These are phyloP conservation scores for Trichoderma atrobrunneum DNA, from an alignment of 2,329 filamentous ascomycete species.

Conservation along the genomic window DNA sequence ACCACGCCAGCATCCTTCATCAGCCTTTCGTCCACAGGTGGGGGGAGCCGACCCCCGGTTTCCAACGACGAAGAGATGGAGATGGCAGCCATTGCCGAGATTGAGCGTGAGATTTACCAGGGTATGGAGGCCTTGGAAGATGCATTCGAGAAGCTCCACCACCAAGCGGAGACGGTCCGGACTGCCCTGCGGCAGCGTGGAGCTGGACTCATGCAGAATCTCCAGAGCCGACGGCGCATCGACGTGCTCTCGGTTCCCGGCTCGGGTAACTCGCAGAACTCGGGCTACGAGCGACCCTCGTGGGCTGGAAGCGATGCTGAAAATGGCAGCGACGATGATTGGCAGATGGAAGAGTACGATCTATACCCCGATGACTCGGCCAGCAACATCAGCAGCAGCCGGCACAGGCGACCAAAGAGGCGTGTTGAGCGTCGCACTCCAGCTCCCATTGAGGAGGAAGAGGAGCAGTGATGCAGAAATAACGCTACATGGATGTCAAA, in stretches of 20 bases:
- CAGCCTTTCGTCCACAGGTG: conserved; percentile 51
- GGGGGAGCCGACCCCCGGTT: conserved; percentile 57
- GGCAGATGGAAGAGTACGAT: conserved; percentile 54
- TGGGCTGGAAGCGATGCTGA: conserved; percentile 42
- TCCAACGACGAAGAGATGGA: conserved; percentile 93
- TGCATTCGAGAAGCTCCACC: conserved; percentile 88
- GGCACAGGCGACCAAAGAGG: conserved; percentile 64
- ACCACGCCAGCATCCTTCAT: conserved; percentile 59
- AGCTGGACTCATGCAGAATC: conserved; percentile 67
- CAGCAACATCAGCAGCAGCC: conserved; percentile 73
- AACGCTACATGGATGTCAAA: neutral
- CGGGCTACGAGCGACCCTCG: conserved; percentile 44
- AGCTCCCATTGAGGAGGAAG: conserved; percentile 70
- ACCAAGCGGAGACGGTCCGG: conserved; percentile 76
- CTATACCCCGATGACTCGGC: conserved; percentile 76
- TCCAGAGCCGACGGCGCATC: conserved; percentile 58
- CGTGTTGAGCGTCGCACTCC: conserved; percentile 68
- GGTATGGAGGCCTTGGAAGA: conserved; percentile 95
- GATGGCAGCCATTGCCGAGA: conserved; percentile 82
- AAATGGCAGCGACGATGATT: conserved; percentile 57
- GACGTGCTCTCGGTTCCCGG: conserved; percentile 50
- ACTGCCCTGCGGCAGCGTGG: conserved; percentile 76
- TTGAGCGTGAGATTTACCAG: conserved; percentile 88
- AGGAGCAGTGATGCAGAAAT: conserved; percentile 49
- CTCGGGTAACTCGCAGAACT: conserved; percentile 46